Evolutionary conservation across 2,329 filamentous ascomycete species (phyloP), one percentile per base, ranked within the genome.

Genomic region (Hypoxylon sp.): DNA sequence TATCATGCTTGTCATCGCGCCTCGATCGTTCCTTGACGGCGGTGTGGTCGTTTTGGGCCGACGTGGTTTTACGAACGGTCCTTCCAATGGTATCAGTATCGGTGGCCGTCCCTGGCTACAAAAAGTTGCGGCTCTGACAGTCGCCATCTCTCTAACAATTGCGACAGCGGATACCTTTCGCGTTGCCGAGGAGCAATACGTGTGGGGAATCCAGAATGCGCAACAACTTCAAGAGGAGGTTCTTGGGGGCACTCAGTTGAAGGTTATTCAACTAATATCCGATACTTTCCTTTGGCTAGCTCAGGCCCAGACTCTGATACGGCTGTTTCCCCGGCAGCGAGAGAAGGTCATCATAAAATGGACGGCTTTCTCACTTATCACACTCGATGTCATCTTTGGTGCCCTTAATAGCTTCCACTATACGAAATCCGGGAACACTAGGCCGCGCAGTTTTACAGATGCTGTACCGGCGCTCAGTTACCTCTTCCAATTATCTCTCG

Each of bases 301-400:
- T 0, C 96, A 99, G 81, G 95, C 97, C 0, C 96, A 99, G 82
- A 99, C 96, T 0, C 82, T 99, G 64, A 98, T 98, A 74, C 92
- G 96, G 58, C 85, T 99, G 1, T 99, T 99, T 74, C 96, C 96
- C 6, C 93, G 96, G 35, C 95, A 98, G 77, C 93, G 97, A 76
- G 96, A 99, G 81, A 98, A 98, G 82, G 91, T 98, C 57, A 93
- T 98, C 72, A 99, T 99, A 82, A 98, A 98, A 82, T 99, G 95
- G 95, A 94, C 95, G 14, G 96, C 95, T 1, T 98, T 98, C 78
- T 94, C 92, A 2, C 87, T 99, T 63, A 98, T 99, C 76, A 88
- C 94, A 0, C 86, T 98, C 66, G 95, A 98, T 78, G 91, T 95
- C 47, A 89, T 94, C 10, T 99, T 99, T 80, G 94, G 92, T 76